A percentile compares a stretch with the other conserved stretches of the same genome.
Evolutionary conservation across 345 rosid genomes (phyloP).

Genomic region (Citrus trifoliata): DNA sequence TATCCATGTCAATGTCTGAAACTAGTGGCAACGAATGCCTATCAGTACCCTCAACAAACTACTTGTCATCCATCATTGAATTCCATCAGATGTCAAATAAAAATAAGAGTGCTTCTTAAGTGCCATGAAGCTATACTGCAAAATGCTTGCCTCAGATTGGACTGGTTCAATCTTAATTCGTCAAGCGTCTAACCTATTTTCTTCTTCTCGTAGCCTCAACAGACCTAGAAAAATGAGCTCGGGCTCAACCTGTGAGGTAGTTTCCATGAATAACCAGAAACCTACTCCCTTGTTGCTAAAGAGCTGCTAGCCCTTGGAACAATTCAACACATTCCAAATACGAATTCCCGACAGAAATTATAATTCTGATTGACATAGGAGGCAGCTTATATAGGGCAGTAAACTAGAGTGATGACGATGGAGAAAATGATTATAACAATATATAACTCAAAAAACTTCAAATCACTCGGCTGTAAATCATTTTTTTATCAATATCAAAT

Average conservation of each 20-base stretch:
- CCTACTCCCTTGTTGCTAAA: background rate
- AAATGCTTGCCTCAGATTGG: background rate
- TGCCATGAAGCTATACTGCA: background rate
- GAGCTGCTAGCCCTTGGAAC: background rate
- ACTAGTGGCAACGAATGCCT: background rate
- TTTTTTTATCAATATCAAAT: background rate
- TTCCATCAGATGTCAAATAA: background rate
- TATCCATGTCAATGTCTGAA: background rate
- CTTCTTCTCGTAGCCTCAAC: too few relatives aligned
- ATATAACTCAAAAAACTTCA: background rate
- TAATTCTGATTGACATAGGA: background rate
- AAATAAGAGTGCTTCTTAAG: background rate
- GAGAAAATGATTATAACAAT: background rate
- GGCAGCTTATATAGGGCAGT: background rate
- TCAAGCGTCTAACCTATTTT: background rate
- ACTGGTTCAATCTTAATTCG: background rate
- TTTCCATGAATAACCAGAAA: background rate
- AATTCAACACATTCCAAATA: constrained; percentile 1
- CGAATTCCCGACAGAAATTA: background rate
- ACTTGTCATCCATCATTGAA: background rate
- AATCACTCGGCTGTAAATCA: background rate
- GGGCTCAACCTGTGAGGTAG: background rate
- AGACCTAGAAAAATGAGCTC: background rate
- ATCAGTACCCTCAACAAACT: background rate
- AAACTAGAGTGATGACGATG: background rate